These are phyloP conservation scores for Alliaria petiolata DNA, from an alignment of 345 rosid genomes.

Conservation along the genomic window DNA sequence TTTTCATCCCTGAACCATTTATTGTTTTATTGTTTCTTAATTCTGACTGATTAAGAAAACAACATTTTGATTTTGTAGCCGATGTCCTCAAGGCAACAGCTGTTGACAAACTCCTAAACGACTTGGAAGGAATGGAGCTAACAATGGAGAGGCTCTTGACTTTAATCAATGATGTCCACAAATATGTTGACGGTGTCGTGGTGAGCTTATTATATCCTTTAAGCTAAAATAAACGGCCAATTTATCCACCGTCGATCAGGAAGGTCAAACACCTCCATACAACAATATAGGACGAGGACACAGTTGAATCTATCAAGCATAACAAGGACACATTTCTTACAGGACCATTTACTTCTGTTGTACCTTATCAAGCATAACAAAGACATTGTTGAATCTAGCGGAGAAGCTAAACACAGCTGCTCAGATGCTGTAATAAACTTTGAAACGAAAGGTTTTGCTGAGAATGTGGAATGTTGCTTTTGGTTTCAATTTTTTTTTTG, in stretches of 20 bases:
- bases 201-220: conserved; percentile 37
- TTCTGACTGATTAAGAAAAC: not conserved
- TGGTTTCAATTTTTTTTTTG: not conserved
- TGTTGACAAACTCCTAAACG: conserved; percentile 84
- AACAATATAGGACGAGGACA: conserved; percentile 73
- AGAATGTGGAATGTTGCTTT: conserved; percentile 8
- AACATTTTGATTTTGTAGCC: conserved; percentile 31
- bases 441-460: not conserved
- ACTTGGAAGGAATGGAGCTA: conserved; percentile 97
- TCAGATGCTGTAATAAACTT: conserved; percentile 51
- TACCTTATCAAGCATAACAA: conserved; percentile 85
- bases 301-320: too few species aligned
- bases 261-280: conserved; percentile 64
- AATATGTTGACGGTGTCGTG: conserved; percentile 85
- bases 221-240: not conserved
- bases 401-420: conserved; percentile 95
- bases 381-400: conserved; percentile 87
- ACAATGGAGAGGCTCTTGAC: conserved; percentile 69
- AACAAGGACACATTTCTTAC: too few species aligned
- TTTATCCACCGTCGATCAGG: conserved; percentile 43
- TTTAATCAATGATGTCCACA: conserved; percentile 66
- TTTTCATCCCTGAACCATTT: not conserved
- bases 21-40: not conserved
- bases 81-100: conserved; percentile 66
- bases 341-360: conserved; percentile 82